Evolutionary conservation across 805 yeast genomes (phyloP).

Genomic region (Sungouiozyma intestinalis): DNA sequence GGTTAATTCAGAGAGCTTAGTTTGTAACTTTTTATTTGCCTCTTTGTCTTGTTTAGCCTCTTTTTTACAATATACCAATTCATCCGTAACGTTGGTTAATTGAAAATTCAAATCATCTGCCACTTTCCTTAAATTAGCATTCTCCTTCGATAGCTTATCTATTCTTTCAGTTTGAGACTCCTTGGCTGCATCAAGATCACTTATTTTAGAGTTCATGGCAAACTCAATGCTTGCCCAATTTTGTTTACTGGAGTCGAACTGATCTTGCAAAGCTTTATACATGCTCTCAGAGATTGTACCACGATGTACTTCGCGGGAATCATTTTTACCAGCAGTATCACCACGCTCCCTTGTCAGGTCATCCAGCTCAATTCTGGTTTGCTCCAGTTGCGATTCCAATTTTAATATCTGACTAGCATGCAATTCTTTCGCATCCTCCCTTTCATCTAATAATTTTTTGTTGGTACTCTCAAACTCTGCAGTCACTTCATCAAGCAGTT

Average conservation of each 20-base stretch:
- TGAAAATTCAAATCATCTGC: slow-evolving; percentile 5
- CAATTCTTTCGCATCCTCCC: slow-evolving; percentile 20
- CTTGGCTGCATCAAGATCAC: slow-evolving; percentile 2
- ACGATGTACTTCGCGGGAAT: slow-evolving; percentile 6
- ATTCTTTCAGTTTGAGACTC: slow-evolving; percentile 1
- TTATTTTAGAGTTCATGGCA: slow-evolving; percentile 40
- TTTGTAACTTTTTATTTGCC: slow-evolving; percentile 17
- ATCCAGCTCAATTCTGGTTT: slow-evolving; percentile 54
- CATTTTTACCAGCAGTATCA: neutral
- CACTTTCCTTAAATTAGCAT: neutral
- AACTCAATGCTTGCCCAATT: slow-evolving; percentile 80
- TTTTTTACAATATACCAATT: neutral
- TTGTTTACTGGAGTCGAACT: slow-evolving; percentile 64
- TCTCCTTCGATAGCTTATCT: slow-evolving; percentile 6
- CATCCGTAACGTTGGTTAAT: neutral
- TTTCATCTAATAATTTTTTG: slow-evolving; percentile 8
- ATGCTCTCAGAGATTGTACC: neutral
- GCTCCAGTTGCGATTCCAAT: slow-evolving; percentile 63
- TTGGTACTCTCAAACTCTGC: slow-evolving; percentile 1
- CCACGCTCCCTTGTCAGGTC: slow-evolving; percentile 5
- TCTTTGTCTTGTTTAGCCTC: slow-evolving; percentile 20
- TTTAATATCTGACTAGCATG: slow-evolving; percentile 39
- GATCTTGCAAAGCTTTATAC: slow-evolving; percentile 46
- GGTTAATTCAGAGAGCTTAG: slow-evolving; percentile 12
- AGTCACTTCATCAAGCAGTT: neutral